These are phyloP conservation scores for Xylaria sp. DNA, from an alignment of 2,329 filamentous ascomycete genomes.

Conservation along the genomic window DNA sequence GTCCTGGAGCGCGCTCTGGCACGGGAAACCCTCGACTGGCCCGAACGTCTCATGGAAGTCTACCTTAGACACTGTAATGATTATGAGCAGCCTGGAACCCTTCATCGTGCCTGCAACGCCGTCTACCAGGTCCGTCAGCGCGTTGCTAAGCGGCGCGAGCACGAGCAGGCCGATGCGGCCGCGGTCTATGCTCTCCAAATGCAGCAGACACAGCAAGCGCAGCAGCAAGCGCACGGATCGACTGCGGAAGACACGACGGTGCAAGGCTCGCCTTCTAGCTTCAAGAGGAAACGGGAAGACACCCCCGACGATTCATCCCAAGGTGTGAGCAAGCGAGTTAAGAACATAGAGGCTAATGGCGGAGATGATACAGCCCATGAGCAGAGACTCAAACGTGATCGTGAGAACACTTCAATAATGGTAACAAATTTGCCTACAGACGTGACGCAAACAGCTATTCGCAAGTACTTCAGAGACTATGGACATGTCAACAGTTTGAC, in stretches of 20 bases:
- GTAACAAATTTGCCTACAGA: conserved; percentile 75
- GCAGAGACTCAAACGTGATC: conserved; percentile 70
- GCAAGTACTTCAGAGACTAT: conserved; percentile 90
- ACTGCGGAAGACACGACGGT: conserved; percentile 28
- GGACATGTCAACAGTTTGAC: conserved; percentile 81
- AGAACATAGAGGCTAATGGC: conserved; percentile 43
- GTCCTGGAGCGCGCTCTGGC: conserved; percentile 73
- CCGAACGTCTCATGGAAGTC: conserved; percentile 73
- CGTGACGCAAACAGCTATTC: conserved; percentile 71
- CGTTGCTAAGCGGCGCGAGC: conserved; percentile 65
- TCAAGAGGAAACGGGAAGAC: conserved; percentile 76
- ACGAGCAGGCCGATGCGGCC: conserved; percentile 64
- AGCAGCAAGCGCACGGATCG: conserved; percentile 37
- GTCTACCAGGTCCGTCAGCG: conserved; percentile 69
- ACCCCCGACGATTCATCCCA: conserved; percentile 53
- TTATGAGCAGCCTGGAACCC: conserved; percentile 76
- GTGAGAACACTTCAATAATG: conserved; percentile 86
- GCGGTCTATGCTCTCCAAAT: conserved; percentile 50
- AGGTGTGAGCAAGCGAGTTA: conserved; percentile 69
- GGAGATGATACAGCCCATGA: conserved; percentile 39
- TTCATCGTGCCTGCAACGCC: conserved; percentile 74
- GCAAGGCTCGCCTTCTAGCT: conserved; percentile 44
- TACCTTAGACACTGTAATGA: conserved; percentile 84
- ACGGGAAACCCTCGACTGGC: conserved; percentile 69
- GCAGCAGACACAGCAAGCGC: conserved; percentile 36